phyloP scores from a whole-genome alignment of 192 early-diverging fungal species.

The Funneliformis mosseae region DNA sequence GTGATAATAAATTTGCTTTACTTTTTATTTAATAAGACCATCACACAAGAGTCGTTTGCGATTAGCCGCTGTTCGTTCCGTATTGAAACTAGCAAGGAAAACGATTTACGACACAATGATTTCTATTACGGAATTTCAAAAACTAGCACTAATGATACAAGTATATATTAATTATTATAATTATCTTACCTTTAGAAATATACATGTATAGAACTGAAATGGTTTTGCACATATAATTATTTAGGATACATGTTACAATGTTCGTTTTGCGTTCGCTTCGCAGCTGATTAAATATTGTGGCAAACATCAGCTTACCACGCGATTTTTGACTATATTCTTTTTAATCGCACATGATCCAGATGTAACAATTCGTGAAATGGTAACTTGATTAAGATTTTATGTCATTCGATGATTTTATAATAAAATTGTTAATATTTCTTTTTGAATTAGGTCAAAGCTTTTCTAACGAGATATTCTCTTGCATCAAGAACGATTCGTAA shows the following conservation, averaged over 20 bases:
- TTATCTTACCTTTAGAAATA: neutral
- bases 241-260: conserved; percentile 80
- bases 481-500: conserved; percentile 8
- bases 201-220: neutral
- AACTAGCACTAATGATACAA: conserved; percentile 66
- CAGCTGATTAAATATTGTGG: conserved; percentile 75
- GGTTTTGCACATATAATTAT: conserved; percentile 16
- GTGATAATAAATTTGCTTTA: neutral
- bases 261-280: conserved; percentile 71
- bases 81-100: conserved; percentile 63
- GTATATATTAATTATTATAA: conserved; percentile 28
- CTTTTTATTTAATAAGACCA: conserved; percentile 36
- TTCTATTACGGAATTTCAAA: conserved; percentile 55
- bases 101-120: conserved; percentile 57
- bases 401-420: neutral
- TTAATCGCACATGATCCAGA: conserved; percentile 90
- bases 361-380: conserved; percentile 60
- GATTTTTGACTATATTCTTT: conserved; percentile 72
- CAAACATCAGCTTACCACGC: conserved; percentile 58
- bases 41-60: conserved; percentile 65
- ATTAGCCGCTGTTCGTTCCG: conserved; percentile 62
- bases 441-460: neutral
- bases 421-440: neutral
- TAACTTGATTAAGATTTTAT: conserved; percentile 33
- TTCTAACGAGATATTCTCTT: neutral